Base-by-base conservation (phyloP, 129 eudicot species). In the Logfia minima region DNA sequence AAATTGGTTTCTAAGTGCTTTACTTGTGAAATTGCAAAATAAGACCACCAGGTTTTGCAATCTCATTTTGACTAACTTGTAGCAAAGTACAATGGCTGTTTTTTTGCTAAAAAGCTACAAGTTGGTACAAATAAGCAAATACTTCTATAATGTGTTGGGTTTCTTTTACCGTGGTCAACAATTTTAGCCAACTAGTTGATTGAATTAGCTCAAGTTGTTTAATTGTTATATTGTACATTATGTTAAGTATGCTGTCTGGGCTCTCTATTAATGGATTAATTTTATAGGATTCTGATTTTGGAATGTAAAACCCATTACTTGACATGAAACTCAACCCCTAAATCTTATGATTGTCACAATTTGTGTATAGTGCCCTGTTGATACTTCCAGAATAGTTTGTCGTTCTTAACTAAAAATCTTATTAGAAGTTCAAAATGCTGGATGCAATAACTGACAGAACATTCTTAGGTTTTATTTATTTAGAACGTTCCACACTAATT, bases 101-200 rank as follows among this genome's bases (percentile, higher is more conserved):
- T 45, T 45, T 63, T 70, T 79, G 67, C 26, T 34, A 48, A 64
- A 13, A 69, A 62, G 66, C n/a, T 51, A 65, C 60, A 64, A 41
- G 35, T 64, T 52, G 65, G 23, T 43, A 66, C 18, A 19, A 66
- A 23, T 22, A 6, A 9, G 43, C 69, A 66, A 68, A 7, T 35
- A 23, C 7, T 28, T 35, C 35, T 6, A 6, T 11, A 23, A 24
- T 24, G 16, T 23, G 66, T 26, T n/a, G 72, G 24, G 22, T 48
- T 55, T 67, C n/a, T 26, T 70, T 51, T 28, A 13, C 34, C 14
- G 28, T 59, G 53, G 71, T 78, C 13, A 6, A 53, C 22, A 66
- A 66, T 21, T 43, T 31, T 63, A 43, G 64, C 64, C 29, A 55
- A 55, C 8, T 32, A 39, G 45, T 8, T 39, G 45, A 8, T 39